These are phyloP conservation scores for Leccinum subtestaceum DNA, from an alignment of 768 basidiomycete genomes.

Conservation along the genomic window DNA sequence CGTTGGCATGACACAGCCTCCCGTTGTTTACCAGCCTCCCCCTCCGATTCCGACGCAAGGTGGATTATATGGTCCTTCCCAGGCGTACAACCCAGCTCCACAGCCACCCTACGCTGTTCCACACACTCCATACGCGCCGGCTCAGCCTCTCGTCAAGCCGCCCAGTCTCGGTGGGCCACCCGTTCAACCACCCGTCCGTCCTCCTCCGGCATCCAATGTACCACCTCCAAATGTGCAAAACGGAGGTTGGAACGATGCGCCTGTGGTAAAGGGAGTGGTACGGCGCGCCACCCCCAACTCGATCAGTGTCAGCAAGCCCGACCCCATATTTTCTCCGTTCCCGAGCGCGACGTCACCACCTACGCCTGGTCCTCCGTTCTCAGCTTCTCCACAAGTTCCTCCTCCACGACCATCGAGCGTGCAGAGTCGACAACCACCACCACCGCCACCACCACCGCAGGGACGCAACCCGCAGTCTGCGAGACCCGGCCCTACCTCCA, in stretches of 20 bases:
- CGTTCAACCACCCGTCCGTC: slow-evolving; percentile 44
- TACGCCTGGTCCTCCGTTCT: slow-evolving; percentile 47
- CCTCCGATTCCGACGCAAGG: slow-evolving; percentile 23
- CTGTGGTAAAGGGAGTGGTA: slow-evolving; percentile 38
- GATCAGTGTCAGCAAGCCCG: slow-evolving; percentile 49
- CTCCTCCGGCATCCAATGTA: slow-evolving; percentile 39
- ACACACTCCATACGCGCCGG: slow-evolving; percentile 9
- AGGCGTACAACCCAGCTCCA: slow-evolving; percentile 27
- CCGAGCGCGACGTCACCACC: slow-evolving; percentile 60
- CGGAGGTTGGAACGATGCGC: slow-evolving; percentile 93
- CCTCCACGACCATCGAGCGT: slow-evolving; percentile 53
- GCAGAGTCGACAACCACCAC: slow-evolving; percentile 44
- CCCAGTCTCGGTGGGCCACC: slow-evolving; percentile 39
- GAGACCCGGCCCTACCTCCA: slow-evolving; percentile 25
- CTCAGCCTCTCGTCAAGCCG: slow-evolving; percentile 37
- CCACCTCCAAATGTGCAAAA: slow-evolving; percentile 66
- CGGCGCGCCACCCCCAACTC: slow-evolving; percentile 50
- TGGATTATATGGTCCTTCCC: slow-evolving; percentile 17
- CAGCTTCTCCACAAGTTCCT: slow-evolving; percentile 20
- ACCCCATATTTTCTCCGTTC: slow-evolving; percentile 86
- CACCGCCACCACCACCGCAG: slow-evolving; percentile 35
- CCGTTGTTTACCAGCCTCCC: not conserved
- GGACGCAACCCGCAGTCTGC: slow-evolving; percentile 35
- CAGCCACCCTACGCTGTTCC: not conserved
- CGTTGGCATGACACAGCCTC: slow-evolving; percentile 2